Evolutionary conservation across 768 basidiomycete genomes (phyloP).

Genomic region (Lentinula raphanica): DNA sequence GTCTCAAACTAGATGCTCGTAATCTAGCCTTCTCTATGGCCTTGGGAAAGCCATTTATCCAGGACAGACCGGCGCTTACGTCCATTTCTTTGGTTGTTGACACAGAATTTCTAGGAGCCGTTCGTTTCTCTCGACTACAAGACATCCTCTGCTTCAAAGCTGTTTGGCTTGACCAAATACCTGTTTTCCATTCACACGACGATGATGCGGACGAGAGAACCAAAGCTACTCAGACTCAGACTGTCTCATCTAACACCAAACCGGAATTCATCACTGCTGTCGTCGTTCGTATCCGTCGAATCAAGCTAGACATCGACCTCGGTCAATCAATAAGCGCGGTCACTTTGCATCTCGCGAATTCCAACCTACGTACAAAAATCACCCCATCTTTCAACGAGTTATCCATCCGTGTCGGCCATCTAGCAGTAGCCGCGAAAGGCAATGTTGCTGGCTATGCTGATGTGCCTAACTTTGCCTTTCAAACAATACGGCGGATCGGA

Average conservation of each 20-base stretch:
- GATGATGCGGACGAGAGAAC: slow-evolving; percentile 19
- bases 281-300: slow-evolving; percentile 65
- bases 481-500: slow-evolving; percentile 59
- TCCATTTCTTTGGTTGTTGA: slow-evolving; percentile 75
- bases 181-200: slow-evolving; percentile 51
- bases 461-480: slow-evolving; percentile 70
- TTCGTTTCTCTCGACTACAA: slow-evolving; percentile 82
- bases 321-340: slow-evolving; percentile 79
- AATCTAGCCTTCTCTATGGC: slow-evolving; percentile 77
- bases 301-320: slow-evolving; percentile 74
- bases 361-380: slow-evolving; percentile 61
- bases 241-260: slow-evolving; percentile 16
- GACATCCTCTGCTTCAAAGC: slow-evolving; percentile 94
- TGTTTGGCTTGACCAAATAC: slow-evolving; percentile 88
- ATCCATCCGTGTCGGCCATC: slow-evolving; percentile 55
- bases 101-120: slow-evolving; percentile 74
- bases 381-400: slow-evolving; percentile 58
- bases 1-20: slow-evolving; percentile 72
- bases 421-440: slow-evolving; percentile 67
- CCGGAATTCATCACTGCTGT: slow-evolving; percentile 56
- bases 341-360: slow-evolving; percentile 58
- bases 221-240: slow-evolving; percentile 16
- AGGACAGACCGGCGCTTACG: slow-evolving; percentile 31
- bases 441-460: slow-evolving; percentile 65
- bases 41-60: slow-evolving; percentile 48